Conservation (phyloP, 148 eudicot species). For the Linanthus parryae region DNA sequence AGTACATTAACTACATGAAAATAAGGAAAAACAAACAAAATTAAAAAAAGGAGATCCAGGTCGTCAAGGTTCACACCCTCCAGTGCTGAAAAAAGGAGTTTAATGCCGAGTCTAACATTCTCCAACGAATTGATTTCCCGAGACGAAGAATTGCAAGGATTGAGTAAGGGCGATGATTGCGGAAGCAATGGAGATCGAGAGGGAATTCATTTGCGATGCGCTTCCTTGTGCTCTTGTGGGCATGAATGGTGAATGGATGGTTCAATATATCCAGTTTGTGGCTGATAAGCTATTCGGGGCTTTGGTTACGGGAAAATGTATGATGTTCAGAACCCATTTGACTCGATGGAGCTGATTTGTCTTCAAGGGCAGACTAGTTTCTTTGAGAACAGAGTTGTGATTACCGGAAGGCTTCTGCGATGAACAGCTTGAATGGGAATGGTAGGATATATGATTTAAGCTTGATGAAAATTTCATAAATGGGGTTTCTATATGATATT, state of each 20-base stretch:
- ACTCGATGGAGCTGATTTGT: slow-evolving; percentile 92
- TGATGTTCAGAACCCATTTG: slow-evolving; percentile 73
- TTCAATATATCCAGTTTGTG: slow-evolving; percentile 76
- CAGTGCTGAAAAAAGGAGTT: slow-evolving; percentile 82
- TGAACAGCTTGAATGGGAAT: slow-evolving; percentile 18
- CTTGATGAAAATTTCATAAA: slow-evolving; percentile 17
- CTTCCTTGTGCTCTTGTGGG: slow-evolving; percentile 82
- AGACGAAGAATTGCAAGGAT: slow-evolving; percentile 68
- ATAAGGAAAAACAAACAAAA: no score
- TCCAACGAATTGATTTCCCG: slow-evolving; percentile 88
- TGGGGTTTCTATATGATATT: no score
- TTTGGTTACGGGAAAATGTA: slow-evolving; percentile 49
- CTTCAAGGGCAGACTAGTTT: no score
- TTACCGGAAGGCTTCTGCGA: slow-evolving; percentile 25
- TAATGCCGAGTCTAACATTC: slow-evolving; percentile 87
- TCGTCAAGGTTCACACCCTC: slow-evolving; percentile 91
- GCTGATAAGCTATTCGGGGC: slow-evolving; percentile 73
- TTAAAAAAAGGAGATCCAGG: slow-evolving; percentile 67
- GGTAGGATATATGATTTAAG: slow-evolving; percentile 14
- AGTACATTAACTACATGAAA: no score
- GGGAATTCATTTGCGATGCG: slow-evolving; percentile 69
- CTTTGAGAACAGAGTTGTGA: slow-evolving; percentile 26
- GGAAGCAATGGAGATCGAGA: slow-evolving; percentile 84
- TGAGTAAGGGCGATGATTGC: slow-evolving; percentile 24
- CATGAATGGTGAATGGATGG: slow-evolving; percentile 70